Base-by-base conservation (phyloP, 108 stramenopile species). In the Craspedostauros australis region DNA sequence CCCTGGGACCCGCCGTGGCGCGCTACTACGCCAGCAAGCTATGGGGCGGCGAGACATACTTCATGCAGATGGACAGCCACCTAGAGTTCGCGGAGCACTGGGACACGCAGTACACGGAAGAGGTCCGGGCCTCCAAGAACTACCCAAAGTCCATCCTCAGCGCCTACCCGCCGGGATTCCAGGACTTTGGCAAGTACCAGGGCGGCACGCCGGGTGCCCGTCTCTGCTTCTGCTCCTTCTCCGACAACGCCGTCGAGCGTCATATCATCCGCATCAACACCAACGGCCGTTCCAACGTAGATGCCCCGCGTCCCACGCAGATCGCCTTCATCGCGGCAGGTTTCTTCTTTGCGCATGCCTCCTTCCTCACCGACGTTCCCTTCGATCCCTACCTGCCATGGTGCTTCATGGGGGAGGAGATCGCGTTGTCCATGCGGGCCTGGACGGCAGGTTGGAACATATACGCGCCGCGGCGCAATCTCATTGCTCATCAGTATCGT, bases 401-500 rank as follows among this genome's bases (percentile, higher is more conserved):
- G 90, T 68, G 77, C 20, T 97, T 97, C 68, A 97, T 97, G 96
- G 96, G 95, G 24, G 95, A 96, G 61, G 96, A 97, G 68, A 95
- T 96, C 55, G 68, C 83, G 5, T 37, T 95, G 28, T 75, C 68
- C 34, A 67, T 84, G 28, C 66, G 95, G 37, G 70, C 84, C 5
- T 95, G 86, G 86, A 97, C 94, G 4, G 39, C 64, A 33, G 96
- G 94, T 16, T 97, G 87, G 76, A 83, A 96, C 72, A 91, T 95
- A 7, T 97, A 87, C 60, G 83, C 90, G 23, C 96, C 96, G 0
- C 67, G 85, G 19, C 67, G 68, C 41, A 88, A 88, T 57, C 61
- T 86, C 16, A 76, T 95, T 53, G 80, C 79, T 11, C 96, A 97
- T 71, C 82, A 87, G 52, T 97, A 97, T 57, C 72, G 88, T 25